Evolutionary conservation across 108 stramenopile genomes (phyloP).

Genomic region (Seminavis robusta): DNA sequence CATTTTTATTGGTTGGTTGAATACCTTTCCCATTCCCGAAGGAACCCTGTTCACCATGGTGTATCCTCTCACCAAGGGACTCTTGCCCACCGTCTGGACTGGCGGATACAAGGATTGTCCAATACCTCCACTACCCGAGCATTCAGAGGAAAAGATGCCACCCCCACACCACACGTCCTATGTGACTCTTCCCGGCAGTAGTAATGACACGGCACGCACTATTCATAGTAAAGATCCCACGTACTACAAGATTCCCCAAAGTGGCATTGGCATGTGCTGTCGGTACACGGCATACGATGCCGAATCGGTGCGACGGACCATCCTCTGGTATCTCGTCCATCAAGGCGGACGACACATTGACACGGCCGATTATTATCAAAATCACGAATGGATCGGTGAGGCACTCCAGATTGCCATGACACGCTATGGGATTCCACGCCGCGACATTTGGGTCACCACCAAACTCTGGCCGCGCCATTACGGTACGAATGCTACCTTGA

Average conservation of each 20-base stretch:
- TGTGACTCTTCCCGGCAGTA: slow-evolving; percentile 27
- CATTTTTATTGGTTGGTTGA: slow-evolving; percentile 27
- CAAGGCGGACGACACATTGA: slow-evolving; percentile 74
- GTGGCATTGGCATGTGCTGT: slow-evolving; percentile 76
- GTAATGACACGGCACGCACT: no score
- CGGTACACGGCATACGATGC: slow-evolving; percentile 62
- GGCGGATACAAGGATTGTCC: no score
- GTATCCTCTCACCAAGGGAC: slow-evolving; percentile 27
- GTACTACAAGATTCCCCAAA: slow-evolving; percentile 47
- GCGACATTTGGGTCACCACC: slow-evolving; percentile 80
- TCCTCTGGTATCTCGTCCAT: slow-evolving; percentile 63
- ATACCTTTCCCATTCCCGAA: no score
- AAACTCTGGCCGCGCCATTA: slow-evolving; percentile 67
- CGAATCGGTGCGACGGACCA: slow-evolving; percentile 46
- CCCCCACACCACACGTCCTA: slow-evolving; percentile 57
- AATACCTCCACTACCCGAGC: no score
- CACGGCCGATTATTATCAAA: slow-evolving; percentile 73
- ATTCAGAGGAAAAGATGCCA: slow-evolving; percentile 68
- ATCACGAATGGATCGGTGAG: slow-evolving; percentile 72
- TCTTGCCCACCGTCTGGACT: slow-evolving; percentile 38
- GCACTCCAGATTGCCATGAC: slow-evolving; percentile 58
- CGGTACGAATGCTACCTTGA: slow-evolving; percentile 48
- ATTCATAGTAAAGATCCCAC: no score
- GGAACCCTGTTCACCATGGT: slow-evolving; percentile 45
- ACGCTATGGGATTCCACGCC: slow-evolving; percentile 49